Evolutionary conservation across 2,329 filamentous ascomycete species (phyloP), one percentile per base, ranked within the genome.

Genomic region (Claviceps lovelessii): DNA sequence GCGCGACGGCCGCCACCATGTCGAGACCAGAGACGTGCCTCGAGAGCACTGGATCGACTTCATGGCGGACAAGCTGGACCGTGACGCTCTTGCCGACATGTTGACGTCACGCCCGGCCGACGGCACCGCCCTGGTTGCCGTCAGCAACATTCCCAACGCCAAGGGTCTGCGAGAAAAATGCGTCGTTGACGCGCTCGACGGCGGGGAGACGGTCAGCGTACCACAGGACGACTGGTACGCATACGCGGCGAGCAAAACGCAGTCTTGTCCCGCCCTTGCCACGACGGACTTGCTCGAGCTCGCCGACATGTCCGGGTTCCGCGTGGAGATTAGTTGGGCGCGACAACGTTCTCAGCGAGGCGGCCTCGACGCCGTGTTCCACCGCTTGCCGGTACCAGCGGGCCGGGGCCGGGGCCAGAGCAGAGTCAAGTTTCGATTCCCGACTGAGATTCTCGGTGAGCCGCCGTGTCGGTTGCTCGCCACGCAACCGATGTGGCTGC

Each of bases 301-400:
- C 3, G 59, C 59, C n/a, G 41, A 66, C 54, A 59, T 60, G 28
- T 61, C 67, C 28, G 73, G 73, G 23, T 78, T 75, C 55, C 61
- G 72, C 19, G 74, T 76, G 33, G 70, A 76, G 33, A 61, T 67
- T 0, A 66, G 68, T 50, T 74, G 73, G 58, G 76, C 75, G 0
- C 62, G 66, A 28, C 71, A 71, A 29, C n/a, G 39, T n/a, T 52
- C 53, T 5, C 61, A 59, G 50, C 53, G 54, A 3, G 61, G 61
- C 31, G 59, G 51, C 10, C 33, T 63, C 1, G 61, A 62, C 23
- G 61, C 59, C 46, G 44, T 63, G n/a, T 63, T 62, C 39, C 56
- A 68, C 65, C 13, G 75, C 72, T 48, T 48, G 68, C 73, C 49
- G 59, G 63, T 4, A 6, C 23, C 63, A 7, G 13, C 19, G 0